A percentile compares a stretch with the other conserved stretches of the same genome.
These are phyloP conservation scores for Pythium apleroticum DNA, from an alignment of 352 stramenopile species.

Conservation along the genomic window DNA sequence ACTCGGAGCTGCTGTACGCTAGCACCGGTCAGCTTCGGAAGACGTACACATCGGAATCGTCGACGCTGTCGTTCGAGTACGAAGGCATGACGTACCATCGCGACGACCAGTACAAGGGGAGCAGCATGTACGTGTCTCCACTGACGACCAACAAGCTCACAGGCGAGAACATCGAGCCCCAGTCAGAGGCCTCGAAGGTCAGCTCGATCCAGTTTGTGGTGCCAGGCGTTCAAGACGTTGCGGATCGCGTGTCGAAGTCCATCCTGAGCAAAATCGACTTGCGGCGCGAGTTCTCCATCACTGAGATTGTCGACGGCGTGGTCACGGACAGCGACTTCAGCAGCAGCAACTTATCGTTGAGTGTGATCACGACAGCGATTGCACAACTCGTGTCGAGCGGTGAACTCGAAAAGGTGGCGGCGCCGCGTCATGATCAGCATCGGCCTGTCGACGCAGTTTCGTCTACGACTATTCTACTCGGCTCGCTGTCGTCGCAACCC, in stretches of 20 bases:
- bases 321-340: slow-evolving; percentile 21
- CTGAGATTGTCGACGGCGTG: slow-evolving; percentile 56
- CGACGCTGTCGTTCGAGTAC: slow-evolving; percentile 76
- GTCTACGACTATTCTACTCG: slow-evolving; percentile 24
- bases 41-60: slow-evolving; percentile 78
- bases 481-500: slow-evolving; percentile 30
- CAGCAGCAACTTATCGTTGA: slow-evolving; percentile 35
- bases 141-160: slow-evolving; percentile 31
- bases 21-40: slow-evolving; percentile 81
- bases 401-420: slow-evolving; percentile 47
- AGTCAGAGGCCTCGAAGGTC: slow-evolving; percentile 12
- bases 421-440: slow-evolving; percentile 1
- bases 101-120: slow-evolving; percentile 80
- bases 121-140: slow-evolving; percentile 77
- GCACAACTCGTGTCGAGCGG: slow-evolving; percentile 50
- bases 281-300: slow-evolving; percentile 49
- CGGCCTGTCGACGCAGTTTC: slow-evolving; percentile 16
- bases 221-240: slow-evolving; percentile 16
- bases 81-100: slow-evolving; percentile 65
- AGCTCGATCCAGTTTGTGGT: slow-evolving; percentile 18
- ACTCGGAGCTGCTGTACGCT: slow-evolving; percentile 77
- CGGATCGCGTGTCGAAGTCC: slow-evolving; percentile 49
- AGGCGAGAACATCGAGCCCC: slow-evolving; percentile 21
- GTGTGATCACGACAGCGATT: slow-evolving; percentile 57
- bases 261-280: slow-evolving; percentile 65